Base-by-base conservation (phyloP, 371 early-diverging fungal genomes). In the Mortierella polycephala region DNA sequence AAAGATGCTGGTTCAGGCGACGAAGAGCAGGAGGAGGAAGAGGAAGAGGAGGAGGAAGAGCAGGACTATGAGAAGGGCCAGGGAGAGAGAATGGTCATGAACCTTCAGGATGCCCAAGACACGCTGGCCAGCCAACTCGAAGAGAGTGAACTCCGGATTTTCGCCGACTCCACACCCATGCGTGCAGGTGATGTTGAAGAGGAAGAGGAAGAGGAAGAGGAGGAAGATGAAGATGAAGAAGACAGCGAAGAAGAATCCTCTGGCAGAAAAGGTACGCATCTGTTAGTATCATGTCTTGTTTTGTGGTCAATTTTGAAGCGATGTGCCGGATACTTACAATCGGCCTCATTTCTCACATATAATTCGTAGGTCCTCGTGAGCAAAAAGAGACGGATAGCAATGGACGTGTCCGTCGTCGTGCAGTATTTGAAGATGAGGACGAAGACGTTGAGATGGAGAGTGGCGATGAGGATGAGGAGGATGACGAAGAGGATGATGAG, bases 51-150 rank as follows among this genome's bases (percentile, higher is more conserved):
- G 10, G 75, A 69, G 23, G 82, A 79, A 45, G 69, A 79, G 42
- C 46, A 57, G 42, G 75, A 81, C 21, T 69, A 81, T 23, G 67
- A 71, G 47, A 79, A 69, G 49, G 92, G 91, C 50, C 90, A 89
- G 59, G 98, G 98, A 23, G 97, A 98, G 74, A 87, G 91, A 61
- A 92, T 98, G 90, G 96, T 98, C 39, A 88, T 93, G 83, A 89
- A 94, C 71, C 85, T 98, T 54, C 98, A 98, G 81, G 94, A 95
- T 71, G 93, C 91, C 21, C 81, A 84, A 59, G 84, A 86, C 65
- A 94, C 96, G 0, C 75, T 96, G 41, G 92, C 92, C 20, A 92
- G 94, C 47, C 90, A 93, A 67, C 84, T 98, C 46, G 86, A 90
- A 53, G 86, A 85, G 9, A 92, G 93, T 68, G 89, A 94, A 53